A percentile compares a stretch with the other conserved stretches of the same genome.
phyloP scores from a whole-genome alignment of 1,284 basidiomycete species.

The Peniophora sp. region DNA sequence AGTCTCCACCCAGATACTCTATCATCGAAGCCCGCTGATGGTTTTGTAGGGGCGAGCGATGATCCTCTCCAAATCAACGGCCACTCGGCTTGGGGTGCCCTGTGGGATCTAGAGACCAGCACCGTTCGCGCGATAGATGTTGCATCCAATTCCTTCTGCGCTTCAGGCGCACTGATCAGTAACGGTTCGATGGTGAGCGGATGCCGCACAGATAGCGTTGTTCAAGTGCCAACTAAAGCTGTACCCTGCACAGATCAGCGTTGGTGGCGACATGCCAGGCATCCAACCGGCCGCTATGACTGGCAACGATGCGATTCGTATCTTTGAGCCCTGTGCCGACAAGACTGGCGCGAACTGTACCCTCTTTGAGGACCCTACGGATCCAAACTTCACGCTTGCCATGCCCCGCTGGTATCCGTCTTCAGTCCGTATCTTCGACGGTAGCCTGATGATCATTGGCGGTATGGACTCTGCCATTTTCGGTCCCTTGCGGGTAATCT shows the following conservation, averaged over 20 bases:
- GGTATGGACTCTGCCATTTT: slow-evolving; percentile 28
- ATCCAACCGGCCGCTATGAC: slow-evolving; percentile 32
- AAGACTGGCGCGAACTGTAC: slow-evolving; percentile 28
- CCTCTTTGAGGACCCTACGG: slow-evolving; percentile 30
- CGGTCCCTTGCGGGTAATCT: no score
- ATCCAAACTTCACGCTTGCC: slow-evolving; percentile 21
- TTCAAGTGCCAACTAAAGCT: slow-evolving; percentile 3
- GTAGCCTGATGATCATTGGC: slow-evolving; percentile 32
- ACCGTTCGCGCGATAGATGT: slow-evolving; percentile 32
- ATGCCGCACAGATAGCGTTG: background rate
- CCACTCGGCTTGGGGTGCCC: slow-evolving; percentile 36
- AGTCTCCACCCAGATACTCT: slow-evolving; percentile 16
- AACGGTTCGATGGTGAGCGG: slow-evolving; percentile 37
- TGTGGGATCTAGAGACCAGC: slow-evolving; percentile 36
- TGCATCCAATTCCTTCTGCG: slow-evolving; percentile 44
- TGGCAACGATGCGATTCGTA: slow-evolving; percentile 22
- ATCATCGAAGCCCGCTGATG: background rate
- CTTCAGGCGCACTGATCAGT: slow-evolving; percentile 37
- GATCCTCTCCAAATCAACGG: slow-evolving; percentile 35
- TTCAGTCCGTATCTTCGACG: slow-evolving; percentile 32
- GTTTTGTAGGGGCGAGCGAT: slow-evolving; percentile 12
- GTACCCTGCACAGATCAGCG: slow-evolving; percentile 24
- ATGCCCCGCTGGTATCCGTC: slow-evolving; percentile 35
- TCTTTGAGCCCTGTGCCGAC: slow-evolving; percentile 29
- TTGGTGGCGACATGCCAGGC: slow-evolving; percentile 36